These are phyloP conservation scores for Neurospora intermedia DNA, from an alignment of 495 filamentous ascomycete species.

Conservation along the genomic window DNA sequence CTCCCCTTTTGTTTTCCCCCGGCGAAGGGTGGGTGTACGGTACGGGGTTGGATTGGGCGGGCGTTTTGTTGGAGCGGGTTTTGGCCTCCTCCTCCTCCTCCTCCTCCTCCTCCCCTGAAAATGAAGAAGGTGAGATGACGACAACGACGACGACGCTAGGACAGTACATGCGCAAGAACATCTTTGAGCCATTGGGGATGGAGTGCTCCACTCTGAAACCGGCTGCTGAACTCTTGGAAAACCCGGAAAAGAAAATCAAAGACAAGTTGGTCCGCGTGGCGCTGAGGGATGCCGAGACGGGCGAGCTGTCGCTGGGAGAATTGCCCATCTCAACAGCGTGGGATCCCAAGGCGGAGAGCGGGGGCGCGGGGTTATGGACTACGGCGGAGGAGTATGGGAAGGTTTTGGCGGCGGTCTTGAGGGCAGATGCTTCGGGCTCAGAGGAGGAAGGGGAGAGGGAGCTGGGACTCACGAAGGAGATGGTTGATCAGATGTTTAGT, in stretches of 20 bases:
- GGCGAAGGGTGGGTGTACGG: slow-evolving; percentile 25
- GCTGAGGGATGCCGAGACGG: slow-evolving; percentile 2
- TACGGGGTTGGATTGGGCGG: slow-evolving; percentile 22
- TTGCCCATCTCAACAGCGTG: slow-evolving; percentile 1
- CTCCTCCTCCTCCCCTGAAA: too few relatives aligned
- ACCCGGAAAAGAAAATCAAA: neutral
- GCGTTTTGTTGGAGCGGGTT: slow-evolving; percentile 14
- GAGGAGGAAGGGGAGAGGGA: slow-evolving; percentile 2
- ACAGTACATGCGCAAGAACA: slow-evolving; percentile 11
- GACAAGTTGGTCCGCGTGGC: neutral
- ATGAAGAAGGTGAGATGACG: too few relatives aligned
- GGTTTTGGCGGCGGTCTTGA: slow-evolving; percentile 38
- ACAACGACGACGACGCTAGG: slow-evolving; percentile 2
- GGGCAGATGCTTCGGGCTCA: neutral
- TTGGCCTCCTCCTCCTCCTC: neutral
- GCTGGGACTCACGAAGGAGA: slow-evolving; percentile 12
- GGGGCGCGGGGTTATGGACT: slow-evolving; percentile 43
- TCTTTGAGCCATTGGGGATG: slow-evolving; percentile 18
- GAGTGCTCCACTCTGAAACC: slow-evolving; percentile 9
- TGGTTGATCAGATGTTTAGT: slow-evolving; percentile 41
- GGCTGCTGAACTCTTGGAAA: neutral
- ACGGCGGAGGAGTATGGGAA: slow-evolving; percentile 37
- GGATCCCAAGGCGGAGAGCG: slow-evolving; percentile 21
- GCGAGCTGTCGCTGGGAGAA: slow-evolving; percentile 1
- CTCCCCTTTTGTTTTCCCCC: slow-evolving; percentile 19